Conservation (phyloP, 371 early-diverging fungal species). For the Mucor irregularis region DNA sequence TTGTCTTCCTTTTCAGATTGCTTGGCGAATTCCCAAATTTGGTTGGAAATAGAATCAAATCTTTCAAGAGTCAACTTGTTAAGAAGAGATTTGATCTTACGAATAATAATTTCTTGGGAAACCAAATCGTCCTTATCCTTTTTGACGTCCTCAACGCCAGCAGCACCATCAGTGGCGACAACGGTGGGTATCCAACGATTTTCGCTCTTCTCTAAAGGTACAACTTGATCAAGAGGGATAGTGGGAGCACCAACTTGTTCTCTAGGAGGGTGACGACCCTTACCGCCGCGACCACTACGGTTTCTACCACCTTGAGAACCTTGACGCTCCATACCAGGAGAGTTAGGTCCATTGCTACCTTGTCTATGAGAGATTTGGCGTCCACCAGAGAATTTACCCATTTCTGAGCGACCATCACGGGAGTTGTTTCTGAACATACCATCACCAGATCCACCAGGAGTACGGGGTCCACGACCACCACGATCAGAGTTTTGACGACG, state of each 20-base stretch:
- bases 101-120: slow-evolving; percentile 63
- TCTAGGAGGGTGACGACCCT: slow-evolving; percentile 42
- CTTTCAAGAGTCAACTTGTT: slow-evolving; percentile 96
- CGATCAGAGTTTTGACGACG: slow-evolving; percentile 66
- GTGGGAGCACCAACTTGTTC: slow-evolving; percentile 54
- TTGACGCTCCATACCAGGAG: slow-evolving; percentile 60
- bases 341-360: slow-evolving; percentile 47
- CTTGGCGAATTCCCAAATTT: slow-evolving; percentile 81
- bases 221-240: slow-evolving; percentile 66
- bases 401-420: slow-evolving; percentile 41
- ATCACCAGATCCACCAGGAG: slow-evolving; percentile 45
- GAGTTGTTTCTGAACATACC: slow-evolving; percentile 48
- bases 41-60: slow-evolving; percentile 82
- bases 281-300: slow-evolving; percentile 57
- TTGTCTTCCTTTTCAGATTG: slow-evolving; percentile 68
- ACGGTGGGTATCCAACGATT: slow-evolving; percentile 82
- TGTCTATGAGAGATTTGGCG: slow-evolving; percentile 49
- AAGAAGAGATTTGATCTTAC: slow-evolving; percentile 85
- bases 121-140: slow-evolving; percentile 39
- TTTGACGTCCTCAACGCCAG: slow-evolving; percentile 18
- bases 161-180: slow-evolving; percentile 33
- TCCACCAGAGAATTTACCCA: slow-evolving; percentile 55
- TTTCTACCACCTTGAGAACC: slow-evolving; percentile 52
- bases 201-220: slow-evolving; percentile 78
- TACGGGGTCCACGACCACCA: slow-evolving; percentile 56